Conservation (phyloP, 805 yeast species). For the Candida silvicultrix region DNA sequence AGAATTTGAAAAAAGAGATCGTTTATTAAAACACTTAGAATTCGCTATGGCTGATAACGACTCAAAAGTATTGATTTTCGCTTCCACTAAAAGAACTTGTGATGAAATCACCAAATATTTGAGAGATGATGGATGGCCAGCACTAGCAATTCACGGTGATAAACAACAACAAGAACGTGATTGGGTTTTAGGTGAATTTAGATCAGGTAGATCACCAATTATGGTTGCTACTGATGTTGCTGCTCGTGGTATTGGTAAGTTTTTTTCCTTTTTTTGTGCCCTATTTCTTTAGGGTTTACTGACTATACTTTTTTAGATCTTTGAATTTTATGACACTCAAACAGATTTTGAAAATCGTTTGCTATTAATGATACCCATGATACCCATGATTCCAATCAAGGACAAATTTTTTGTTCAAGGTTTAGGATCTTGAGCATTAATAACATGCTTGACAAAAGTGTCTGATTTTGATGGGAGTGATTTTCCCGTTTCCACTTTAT, state of each 20-base stretch:
- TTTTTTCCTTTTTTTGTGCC: conserved; percentile 16
- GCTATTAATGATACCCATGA: not conserved
- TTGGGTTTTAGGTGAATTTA: conserved; percentile 94
- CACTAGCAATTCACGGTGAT: conserved; percentile 98
- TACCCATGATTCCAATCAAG: not conserved
- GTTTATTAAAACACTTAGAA: conserved; percentile 76
- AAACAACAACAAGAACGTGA: conserved; percentile 97
- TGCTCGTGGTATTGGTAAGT: conserved; percentile 99
- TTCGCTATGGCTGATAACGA: conserved; percentile 63
- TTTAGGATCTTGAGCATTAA: not conserved
- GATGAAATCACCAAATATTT: conserved; percentile 89
- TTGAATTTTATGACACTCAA: not conserved
- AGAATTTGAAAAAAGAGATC: conserved; percentile 93
- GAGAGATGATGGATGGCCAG: conserved; percentile 98
- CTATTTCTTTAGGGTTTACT: conserved; percentile 8
- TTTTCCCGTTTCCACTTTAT: not conserved
- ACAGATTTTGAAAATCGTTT: not conserved
- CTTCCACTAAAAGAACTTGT: conserved; percentile 97
- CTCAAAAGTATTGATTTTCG: conserved; percentile 80
- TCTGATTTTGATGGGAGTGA: not conserved
- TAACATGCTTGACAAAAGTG: not conserved
- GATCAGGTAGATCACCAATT: conserved; percentile 86
- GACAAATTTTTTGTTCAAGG: not conserved
- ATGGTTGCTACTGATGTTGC: conserved; percentile 99
- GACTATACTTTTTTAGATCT: conserved; percentile 9